Conservation (phyloP, 345 rosid genomes). For the Bruguiera parviflora region DNA sequence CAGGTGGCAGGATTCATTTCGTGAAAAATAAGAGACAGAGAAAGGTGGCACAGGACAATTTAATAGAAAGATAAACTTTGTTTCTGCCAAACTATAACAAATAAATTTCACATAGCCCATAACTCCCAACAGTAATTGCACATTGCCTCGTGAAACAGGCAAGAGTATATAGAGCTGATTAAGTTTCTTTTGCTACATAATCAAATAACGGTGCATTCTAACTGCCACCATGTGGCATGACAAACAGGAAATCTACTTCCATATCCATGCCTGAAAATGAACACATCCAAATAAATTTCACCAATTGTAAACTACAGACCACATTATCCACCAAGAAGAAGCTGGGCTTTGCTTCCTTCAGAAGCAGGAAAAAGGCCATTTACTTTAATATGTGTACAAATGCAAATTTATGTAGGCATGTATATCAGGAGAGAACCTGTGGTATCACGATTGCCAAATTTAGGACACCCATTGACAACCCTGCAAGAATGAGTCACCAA, state of each 20-base stretch:
- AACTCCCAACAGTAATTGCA: background rate
- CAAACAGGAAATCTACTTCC: background rate
- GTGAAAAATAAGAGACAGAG: background rate
- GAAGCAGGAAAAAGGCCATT: no score
- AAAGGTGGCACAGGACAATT: background rate
- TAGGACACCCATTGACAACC: conserved; percentile 93
- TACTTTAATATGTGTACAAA: no score
- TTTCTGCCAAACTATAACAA: no score
- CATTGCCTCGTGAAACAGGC: conserved; percentile 2
- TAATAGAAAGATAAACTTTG: no score
- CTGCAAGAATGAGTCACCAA: conserved; percentile 39
- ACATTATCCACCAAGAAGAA: no score
- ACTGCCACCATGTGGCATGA: background rate
- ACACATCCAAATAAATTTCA: no score
- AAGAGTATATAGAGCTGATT: no score
- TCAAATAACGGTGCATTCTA: background rate
- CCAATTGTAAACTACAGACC: no score
- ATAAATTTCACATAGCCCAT: background rate
- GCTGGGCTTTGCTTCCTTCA: no score
- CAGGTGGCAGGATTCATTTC: background rate
- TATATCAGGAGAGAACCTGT: conserved; percentile 51
- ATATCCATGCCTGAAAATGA: background rate
- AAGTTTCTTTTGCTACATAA: background rate
- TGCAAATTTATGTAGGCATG: background rate
- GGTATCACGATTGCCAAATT: conserved; percentile 96